Evolutionary conservation across 306 rosid species (phyloP).

Genomic region (Quercus dentata): DNA sequence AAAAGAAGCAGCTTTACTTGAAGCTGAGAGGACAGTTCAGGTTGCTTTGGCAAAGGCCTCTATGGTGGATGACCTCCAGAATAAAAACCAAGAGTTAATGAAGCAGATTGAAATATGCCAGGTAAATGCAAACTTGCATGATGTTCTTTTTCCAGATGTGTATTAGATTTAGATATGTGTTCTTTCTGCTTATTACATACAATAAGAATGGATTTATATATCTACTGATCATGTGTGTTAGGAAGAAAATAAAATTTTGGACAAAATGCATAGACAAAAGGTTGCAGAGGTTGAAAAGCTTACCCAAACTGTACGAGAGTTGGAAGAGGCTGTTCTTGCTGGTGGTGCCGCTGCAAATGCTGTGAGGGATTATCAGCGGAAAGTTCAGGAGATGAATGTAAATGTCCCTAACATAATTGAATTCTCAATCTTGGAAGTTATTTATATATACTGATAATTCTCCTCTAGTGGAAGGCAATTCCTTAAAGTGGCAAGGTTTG

Average conservation of each 20-base stretch:
- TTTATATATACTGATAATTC: conserved; percentile 1
- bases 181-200: conserved; percentile 8
- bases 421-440: conserved; percentile 12
- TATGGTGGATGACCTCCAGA: conserved; percentile 99
- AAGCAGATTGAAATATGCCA: conserved; percentile 99
- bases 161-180: not conserved
- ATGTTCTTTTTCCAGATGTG: not conserved
- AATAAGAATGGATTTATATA: conserved; percentile 9
- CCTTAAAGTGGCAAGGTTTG: conserved; percentile 15
- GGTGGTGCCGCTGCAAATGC: conserved; percentile 99
- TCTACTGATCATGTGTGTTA: conserved; percentile 31
- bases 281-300: conserved; percentile 99
- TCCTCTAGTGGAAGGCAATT: conserved; percentile 18
- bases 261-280: conserved; percentile 95
- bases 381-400: conserved; percentile 99
- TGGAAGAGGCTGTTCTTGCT: conserved; percentile 99
- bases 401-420: conserved; percentile 20
- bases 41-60: conserved; percentile 98
- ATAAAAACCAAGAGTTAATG: conserved; percentile 95
- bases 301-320: conserved; percentile 96
- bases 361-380: conserved; percentile 98
- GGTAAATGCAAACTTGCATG: conserved; percentile 40
- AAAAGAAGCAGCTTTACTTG: conserved; percentile 96
- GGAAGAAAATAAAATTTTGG: conserved; percentile 99
- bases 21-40: conserved; percentile 96